phyloP scores from a whole-genome alignment of 2,329 filamentous ascomycete species.

The Phaeosphaeriaceae sp. region DNA sequence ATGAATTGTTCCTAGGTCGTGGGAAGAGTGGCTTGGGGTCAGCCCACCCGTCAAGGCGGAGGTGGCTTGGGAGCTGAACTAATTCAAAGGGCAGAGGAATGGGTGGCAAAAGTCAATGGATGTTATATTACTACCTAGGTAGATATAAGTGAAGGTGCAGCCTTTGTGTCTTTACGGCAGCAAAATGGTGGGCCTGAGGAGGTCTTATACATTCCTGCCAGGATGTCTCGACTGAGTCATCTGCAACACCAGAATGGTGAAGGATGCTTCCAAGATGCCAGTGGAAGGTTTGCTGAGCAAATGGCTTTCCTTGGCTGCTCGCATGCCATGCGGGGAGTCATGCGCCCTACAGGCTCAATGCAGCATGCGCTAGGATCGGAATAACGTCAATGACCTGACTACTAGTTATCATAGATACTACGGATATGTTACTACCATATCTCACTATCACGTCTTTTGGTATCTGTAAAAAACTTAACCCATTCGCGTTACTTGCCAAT shows the following conservation, averaged over 20 bases:
- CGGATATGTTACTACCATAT: too few species aligned
- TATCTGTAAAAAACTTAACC: too few species aligned
- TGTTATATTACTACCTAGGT: constrained; percentile 9
- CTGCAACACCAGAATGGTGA: constrained; percentile 9
- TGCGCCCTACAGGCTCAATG: constrained; percentile 14
- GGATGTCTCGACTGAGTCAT: constrained; percentile 29
- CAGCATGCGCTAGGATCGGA: constrained; percentile 10
- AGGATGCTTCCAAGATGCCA: constrained; percentile 20
- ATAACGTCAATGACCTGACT: not conserved
- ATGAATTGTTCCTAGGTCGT: constrained; percentile 12
- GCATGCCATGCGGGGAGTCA: constrained; percentile 13
- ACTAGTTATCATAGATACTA: not conserved
- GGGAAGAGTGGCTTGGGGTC: constrained; percentile 12
- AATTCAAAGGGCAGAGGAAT: constrained; percentile 1
- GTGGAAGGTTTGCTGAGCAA: constrained; percentile 17
- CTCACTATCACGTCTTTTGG: too few species aligned
- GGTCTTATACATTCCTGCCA: constrained; percentile 25
- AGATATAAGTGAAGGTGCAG: constrained; percentile 9
- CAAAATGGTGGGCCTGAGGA: constrained; percentile 7
- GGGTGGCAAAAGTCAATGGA: constrained; percentile 4
- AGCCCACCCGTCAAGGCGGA: constrained; percentile 28
- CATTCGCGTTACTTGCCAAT: constrained; percentile 3
- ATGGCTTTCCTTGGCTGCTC: constrained; percentile 22
- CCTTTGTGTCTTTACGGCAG: not conserved
- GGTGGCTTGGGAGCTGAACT: constrained; percentile 14